Conservation (phyloP, 805 yeast species). For the Phaffomyces opuntiae region DNA sequence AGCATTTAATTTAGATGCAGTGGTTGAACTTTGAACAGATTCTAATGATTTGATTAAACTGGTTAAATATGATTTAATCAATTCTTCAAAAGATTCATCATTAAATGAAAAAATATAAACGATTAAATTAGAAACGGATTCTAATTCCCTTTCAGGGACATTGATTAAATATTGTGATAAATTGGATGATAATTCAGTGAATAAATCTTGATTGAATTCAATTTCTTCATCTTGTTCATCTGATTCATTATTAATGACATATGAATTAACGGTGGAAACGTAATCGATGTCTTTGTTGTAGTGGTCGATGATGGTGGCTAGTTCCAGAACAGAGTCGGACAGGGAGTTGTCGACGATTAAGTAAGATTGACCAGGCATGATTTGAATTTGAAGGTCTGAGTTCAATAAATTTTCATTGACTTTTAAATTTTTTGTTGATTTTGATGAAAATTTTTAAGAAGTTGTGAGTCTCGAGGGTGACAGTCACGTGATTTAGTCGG, state of each 20-base stretch:
- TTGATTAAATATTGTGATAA: slow-evolving; percentile 7
- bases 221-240: slow-evolving; percentile 17
- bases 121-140: slow-evolving; percentile 20
- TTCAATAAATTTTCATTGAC: no score
- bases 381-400: background rate
- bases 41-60: slow-evolving; percentile 1
- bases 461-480: no score
- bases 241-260: slow-evolving; percentile 3
- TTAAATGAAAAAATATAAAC: slow-evolving; percentile 16
- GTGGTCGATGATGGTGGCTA: slow-evolving; percentile 25
- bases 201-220: slow-evolving; percentile 14
- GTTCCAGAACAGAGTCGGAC: slow-evolving; percentile 26
- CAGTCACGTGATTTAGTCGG: no score
- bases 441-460: no score
- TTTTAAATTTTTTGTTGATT: no score
- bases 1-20: slow-evolving; percentile 5
- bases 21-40: background rate
- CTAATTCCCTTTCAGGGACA: slow-evolving; percentile 23
- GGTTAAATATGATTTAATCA: background rate
- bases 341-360: slow-evolving; percentile 35
- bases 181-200: slow-evolving; percentile 11
- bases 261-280: slow-evolving; percentile 12
- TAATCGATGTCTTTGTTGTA: slow-evolving; percentile 13
- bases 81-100: slow-evolving; percentile 5
- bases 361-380: slow-evolving; percentile 17